Evolutionary conservation across 2,329 filamentous ascomycete genomes (phyloP), one percentile per base, ranked within the genome.

Genomic region (Colletotrichum eremochloae): DNA sequence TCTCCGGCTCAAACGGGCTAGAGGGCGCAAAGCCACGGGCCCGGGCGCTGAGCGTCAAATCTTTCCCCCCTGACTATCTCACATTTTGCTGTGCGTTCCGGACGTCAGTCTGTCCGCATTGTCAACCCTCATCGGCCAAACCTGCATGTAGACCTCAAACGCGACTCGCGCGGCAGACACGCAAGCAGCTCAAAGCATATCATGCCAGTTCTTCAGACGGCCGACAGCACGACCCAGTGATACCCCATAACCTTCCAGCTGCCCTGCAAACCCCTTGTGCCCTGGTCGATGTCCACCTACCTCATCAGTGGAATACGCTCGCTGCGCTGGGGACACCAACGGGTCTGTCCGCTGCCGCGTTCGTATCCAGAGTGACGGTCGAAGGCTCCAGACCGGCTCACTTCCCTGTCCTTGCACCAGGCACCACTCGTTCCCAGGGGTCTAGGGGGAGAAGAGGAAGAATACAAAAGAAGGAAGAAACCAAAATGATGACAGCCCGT

Each of bases 281-380:
- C 65, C 31, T 52, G 31, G 38, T 40, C 52, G 24, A 53, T 24
- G 24, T 24, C 24, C 53, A 24, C 42, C 44, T 29, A 53, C 20
- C 60, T 61, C 46, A 36, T 72, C n/a, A 36, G 63, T 64, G 53
- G 69, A 67, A 64, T 64, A 64, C 44, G 44, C 60, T 68, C 42
- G 65, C 58, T 56, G n/a, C 61, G 58, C 65, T 31, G 57, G 58
- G 64, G 36, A 58, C 68, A 50, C 58, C 52, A 52, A 11, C 57
- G 36, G 65, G 68, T 36, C 66, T 53, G 69, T 61, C 31, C 69
- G 60, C 53, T 60, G 31, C 52, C 36, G 24, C 24, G 24, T 55
- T 72, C 69, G 69, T 72, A 72, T 72, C 69, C 69, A 48, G 66
- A 64, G 60, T 69, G 66, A 69, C 24, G 67, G 68, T 33, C 48